Percentiles rank a stretch among this genome's conserved stretches.
Conservation (phyloP, 495 filamentous ascomycete species). For the Penicillium nucicola region DNA sequence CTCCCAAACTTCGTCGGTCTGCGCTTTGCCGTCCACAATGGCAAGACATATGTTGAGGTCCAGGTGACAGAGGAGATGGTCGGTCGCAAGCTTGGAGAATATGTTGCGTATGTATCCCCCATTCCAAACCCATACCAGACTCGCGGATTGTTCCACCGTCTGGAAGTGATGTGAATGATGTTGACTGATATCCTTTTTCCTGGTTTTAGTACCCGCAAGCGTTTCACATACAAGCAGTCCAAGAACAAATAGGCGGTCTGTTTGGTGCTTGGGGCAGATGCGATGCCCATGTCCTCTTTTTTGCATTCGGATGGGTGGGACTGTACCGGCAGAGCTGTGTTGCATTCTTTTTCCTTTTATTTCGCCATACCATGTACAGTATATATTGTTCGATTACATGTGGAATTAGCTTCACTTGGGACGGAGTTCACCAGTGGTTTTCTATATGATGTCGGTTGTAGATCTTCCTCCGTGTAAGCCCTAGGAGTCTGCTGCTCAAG, state of each 20-base stretch:
- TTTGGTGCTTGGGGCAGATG: background rate
- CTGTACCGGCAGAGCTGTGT: background rate
- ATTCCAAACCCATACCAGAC: background rate
- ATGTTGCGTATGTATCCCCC: conserved; percentile 67
- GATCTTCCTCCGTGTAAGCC: too few relatives aligned
- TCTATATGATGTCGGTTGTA: too few relatives aligned
- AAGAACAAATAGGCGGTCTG: conserved; percentile 62
- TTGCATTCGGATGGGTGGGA: background rate
- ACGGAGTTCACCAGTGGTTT: conserved; percentile 23
- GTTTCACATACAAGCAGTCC: conserved; percentile 74
- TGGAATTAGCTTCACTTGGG: conserved; percentile 27
- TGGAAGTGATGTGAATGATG: background rate
- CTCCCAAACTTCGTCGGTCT: conserved; percentile 94
- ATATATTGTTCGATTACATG: conserved; percentile 24
- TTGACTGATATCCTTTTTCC: background rate
- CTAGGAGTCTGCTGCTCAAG: too few relatives aligned
- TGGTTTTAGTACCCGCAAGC: conserved; percentile 79
- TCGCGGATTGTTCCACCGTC: background rate
- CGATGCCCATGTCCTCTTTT: background rate
- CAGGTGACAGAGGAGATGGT: conserved; percentile 97
- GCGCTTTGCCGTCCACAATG: conserved; percentile 92
- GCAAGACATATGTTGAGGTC: conserved; percentile 87
- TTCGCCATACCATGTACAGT: conserved; percentile 28
- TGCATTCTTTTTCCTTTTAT: conserved; percentile 9
- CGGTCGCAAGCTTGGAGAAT: conserved; percentile 95